Evolutionary conservation across 2,329 filamentous ascomycete genomes (phyloP).

Genomic region (Graphium sp.): DNA sequence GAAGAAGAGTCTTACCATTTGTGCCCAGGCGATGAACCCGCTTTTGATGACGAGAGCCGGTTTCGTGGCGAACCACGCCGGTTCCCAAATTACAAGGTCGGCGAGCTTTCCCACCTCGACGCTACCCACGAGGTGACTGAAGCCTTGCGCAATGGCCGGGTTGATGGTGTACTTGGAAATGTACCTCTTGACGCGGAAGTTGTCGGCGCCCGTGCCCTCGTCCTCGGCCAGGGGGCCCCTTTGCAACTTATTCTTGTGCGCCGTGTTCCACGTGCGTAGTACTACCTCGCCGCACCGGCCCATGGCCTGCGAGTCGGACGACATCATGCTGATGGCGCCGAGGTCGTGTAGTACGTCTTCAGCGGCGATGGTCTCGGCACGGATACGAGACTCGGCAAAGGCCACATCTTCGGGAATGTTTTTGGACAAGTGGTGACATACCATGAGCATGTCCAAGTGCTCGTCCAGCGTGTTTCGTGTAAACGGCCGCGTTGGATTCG

Average conservation of each 20-base stretch:
- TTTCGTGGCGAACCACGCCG: constrained; percentile 75
- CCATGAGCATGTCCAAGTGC: constrained; percentile 97
- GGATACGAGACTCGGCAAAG: constrained; percentile 87
- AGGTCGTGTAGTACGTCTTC: constrained; percentile 93
- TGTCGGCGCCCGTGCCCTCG: constrained; percentile 63
- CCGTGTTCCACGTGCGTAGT: constrained; percentile 87
- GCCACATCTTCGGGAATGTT: constrained; percentile 92
- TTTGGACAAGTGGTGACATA: constrained; percentile 84
- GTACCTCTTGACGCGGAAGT: constrained; percentile 83
- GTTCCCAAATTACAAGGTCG: constrained; percentile 77
- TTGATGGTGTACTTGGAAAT: constrained; percentile 95
- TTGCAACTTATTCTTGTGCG: constrained; percentile 90
- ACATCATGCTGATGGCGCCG: constrained; percentile 96
- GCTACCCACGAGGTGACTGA: constrained; percentile 72
- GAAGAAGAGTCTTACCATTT: constrained; percentile 48
- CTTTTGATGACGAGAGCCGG: constrained; percentile 71
- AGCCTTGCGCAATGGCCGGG: constrained; percentile 79
- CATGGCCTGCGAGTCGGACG: constrained; percentile 90
- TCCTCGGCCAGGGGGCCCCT: constrained; percentile 65
- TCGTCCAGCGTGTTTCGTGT: constrained; percentile 89
- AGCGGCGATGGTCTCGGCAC: constrained; percentile 88
- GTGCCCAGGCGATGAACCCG: constrained; percentile 64
- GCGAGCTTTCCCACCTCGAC: constrained; percentile 81
- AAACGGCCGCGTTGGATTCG: constrained; percentile 82
- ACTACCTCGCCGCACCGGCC: constrained; percentile 90